Percentiles rank a stretch among this genome's conserved stretches.
These are phyloP conservation scores for Lindgomyces ingoldianus DNA, from an alignment of 495 filamentous ascomycete species.

Conservation along the genomic window DNA sequence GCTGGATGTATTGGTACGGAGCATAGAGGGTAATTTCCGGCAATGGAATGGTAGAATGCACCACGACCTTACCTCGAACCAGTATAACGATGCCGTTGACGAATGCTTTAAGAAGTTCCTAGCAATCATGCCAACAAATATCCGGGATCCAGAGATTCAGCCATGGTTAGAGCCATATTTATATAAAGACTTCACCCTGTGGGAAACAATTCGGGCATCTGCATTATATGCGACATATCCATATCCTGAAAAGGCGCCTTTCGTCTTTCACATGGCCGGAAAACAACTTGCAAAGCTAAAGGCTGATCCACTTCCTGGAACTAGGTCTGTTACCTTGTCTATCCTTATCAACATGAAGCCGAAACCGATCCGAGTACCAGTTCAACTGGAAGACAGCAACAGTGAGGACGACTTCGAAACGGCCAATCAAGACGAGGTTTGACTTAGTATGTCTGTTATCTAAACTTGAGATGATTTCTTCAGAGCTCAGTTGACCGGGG, in stretches of 20 bases:
- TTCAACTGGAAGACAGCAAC: constrained; percentile 3
- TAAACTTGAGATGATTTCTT: neutral
- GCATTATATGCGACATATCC: constrained; percentile 20
- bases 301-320: neutral
- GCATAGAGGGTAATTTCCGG: neutral
- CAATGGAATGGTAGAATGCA: neutral
- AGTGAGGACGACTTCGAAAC: constrained; percentile 3
- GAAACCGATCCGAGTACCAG: constrained; percentile 1
- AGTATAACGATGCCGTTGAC: constrained; percentile 14
- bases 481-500: neutral
- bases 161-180: constrained; percentile 6
- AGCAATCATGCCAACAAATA: neutral
- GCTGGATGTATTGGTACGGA: neutral
- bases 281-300: constrained; percentile 34
- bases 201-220: constrained; percentile 32
- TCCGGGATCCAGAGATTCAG: neutral
- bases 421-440: neutral
- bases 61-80: neutral
- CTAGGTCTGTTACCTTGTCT: neutral
- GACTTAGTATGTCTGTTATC: too few species aligned
- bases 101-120: constrained; percentile 18
- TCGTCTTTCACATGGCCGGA: constrained; percentile 35
- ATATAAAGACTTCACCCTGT: constrained; percentile 4
- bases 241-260: constrained; percentile 1
- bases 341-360: constrained; percentile 13